These are phyloP conservation scores for Xylaria hypoxylon DNA, from an alignment of 2,329 filamentous ascomycete genomes.

Conservation along the genomic window DNA sequence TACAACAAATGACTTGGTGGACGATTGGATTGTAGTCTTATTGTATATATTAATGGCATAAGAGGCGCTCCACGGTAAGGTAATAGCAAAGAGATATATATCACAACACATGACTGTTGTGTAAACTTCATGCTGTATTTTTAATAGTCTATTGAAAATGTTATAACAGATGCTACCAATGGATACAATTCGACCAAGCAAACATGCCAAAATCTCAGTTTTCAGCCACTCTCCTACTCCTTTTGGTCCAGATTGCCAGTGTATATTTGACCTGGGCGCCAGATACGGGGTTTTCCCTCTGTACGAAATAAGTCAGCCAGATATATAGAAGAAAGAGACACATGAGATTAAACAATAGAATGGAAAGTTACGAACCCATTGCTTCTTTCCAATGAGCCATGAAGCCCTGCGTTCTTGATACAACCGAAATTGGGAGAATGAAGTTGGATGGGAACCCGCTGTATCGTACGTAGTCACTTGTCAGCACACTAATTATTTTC, in stretches of 20 bases:
- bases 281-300: conserved; percentile 36
- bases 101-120: neutral
- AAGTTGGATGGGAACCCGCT: conserved; percentile 39
- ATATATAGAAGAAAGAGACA: neutral
- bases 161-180: neutral
- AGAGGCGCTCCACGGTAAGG: too few species aligned
- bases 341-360: neutral
- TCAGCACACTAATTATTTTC: conserved; percentile 16
- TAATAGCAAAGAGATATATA: too few species aligned
- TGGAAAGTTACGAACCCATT: conserved; percentile 34
- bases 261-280: conserved; percentile 36
- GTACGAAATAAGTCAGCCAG: conserved; percentile 5
- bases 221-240: conserved; percentile 13
- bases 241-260: conserved; percentile 32
- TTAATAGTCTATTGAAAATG: neutral
- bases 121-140: neutral
- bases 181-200: neutral
- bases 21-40: too few species aligned
- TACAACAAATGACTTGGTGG: too few species aligned
- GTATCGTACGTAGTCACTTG: neutral
- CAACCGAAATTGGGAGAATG: conserved; percentile 40
- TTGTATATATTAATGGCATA: too few species aligned
- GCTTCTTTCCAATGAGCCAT: conserved; percentile 44
- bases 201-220: neutral
- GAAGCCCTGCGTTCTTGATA: conserved; percentile 40